phyloP scores from a whole-genome alignment of 1,139 yeast species.

The Komagataea norvegica region DNA sequence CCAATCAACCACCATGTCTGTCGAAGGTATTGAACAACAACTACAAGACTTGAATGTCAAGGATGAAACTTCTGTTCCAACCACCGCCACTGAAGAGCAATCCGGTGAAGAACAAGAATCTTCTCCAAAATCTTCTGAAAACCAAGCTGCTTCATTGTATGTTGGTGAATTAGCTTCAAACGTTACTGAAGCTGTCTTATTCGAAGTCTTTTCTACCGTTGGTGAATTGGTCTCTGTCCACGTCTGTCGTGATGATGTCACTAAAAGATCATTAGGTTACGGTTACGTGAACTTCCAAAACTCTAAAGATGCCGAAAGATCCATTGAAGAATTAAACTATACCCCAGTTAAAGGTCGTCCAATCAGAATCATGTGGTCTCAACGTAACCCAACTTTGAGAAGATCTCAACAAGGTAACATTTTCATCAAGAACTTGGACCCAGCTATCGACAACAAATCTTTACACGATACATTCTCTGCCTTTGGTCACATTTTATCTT shows the following conservation, averaged over 20 bases:
- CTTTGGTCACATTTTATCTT: conserved; percentile 92
- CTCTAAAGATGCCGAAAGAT: conserved; percentile 86
- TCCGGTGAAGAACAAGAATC: conserved; percentile 24
- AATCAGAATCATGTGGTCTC: conserved; percentile 99
- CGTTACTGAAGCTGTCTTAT: conserved; percentile 91
- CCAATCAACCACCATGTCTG: conserved; percentile 31
- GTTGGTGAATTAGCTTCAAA: conserved; percentile 95
- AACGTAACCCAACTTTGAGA: conserved; percentile 96
- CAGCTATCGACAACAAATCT: conserved; percentile 98
- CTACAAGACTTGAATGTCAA: conserved; percentile 35
- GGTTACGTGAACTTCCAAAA: conserved; percentile 97
- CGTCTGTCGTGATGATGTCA: conserved; percentile 97
- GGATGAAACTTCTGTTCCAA: conserved; percentile 25
- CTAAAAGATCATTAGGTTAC: conserved; percentile 96
- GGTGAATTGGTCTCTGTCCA: conserved; percentile 97
- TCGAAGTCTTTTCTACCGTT: conserved; percentile 90
- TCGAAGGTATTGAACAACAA: conserved; percentile 33
- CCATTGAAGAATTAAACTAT: conserved; percentile 95
- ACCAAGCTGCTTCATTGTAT: conserved; percentile 79
- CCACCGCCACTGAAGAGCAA: conserved; percentile 21
- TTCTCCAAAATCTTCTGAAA: conserved; percentile 32
- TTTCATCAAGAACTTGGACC: conserved; percentile 97
- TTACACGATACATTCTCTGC: conserved; percentile 97
- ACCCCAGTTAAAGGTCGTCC: conserved; percentile 91
- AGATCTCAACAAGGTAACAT: conserved; percentile 96